These are phyloP conservation scores for Phyllosticta citrichinensis DNA, from an alignment of 2,329 filamentous ascomycete genomes.

Conservation along the genomic window DNA sequence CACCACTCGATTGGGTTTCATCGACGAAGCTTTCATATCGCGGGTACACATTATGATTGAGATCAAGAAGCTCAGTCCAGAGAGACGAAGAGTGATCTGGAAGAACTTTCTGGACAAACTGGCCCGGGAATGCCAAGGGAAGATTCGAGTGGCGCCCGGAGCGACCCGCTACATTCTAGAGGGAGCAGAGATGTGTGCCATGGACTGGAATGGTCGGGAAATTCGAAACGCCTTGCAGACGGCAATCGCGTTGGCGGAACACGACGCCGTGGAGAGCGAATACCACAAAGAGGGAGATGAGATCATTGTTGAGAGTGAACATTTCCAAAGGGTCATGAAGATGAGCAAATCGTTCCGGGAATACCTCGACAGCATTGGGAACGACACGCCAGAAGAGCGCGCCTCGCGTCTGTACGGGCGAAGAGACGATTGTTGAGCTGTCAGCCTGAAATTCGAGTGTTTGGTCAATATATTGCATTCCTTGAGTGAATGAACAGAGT, in stretches of 20 bases:
- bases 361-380: slow-evolving; percentile 1
- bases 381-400: neutral
- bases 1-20: slow-evolving; percentile 24
- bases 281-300: neutral
- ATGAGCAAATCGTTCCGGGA: slow-evolving; percentile 4
- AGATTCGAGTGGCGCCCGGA: neutral
- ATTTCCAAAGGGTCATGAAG: slow-evolving; percentile 4
- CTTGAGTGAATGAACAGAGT: no score
- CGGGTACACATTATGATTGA: slow-evolving; percentile 9
- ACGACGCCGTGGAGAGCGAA: slow-evolving; percentile 1
- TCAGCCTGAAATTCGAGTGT: no score
- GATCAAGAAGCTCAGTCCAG: slow-evolving; percentile 12
- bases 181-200: neutral
- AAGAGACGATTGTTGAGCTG: neutral
- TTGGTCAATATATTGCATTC: no score
- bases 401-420: neutral
- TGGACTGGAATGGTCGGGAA: slow-evolving; percentile 15
- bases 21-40: slow-evolving; percentile 15
- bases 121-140: neutral
- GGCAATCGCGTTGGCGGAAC: slow-evolving; percentile 15
- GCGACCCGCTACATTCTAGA: neutral
- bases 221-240: slow-evolving; percentile 18
- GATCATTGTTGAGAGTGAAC: neutral
- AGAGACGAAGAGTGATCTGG: neutral
- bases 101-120: slow-evolving; percentile 5